These are phyloP conservation scores for Thymus quinquecostatus DNA, from an alignment of 257 asterid species.

Conservation along the genomic window DNA sequence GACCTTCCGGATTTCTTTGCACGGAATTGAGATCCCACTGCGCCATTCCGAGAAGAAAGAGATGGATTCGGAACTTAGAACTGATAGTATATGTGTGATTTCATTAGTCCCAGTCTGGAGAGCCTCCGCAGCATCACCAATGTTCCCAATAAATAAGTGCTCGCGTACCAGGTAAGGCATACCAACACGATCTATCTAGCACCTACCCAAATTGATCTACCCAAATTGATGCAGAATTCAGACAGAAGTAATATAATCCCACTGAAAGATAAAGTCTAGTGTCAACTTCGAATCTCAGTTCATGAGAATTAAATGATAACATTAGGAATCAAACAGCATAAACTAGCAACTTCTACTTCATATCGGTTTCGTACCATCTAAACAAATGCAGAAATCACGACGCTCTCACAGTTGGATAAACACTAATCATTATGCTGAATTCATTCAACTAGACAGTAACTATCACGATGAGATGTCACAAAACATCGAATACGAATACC, in stretches of 20 bases:
- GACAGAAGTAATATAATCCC: conserved; percentile 14
- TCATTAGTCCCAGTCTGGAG: conserved; percentile 81
- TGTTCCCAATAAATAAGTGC: conserved; percentile 79
- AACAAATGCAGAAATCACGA: neutral
- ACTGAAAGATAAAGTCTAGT: neutral
- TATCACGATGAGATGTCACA: neutral
- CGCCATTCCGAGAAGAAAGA: conserved; percentile 97
- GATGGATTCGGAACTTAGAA: conserved; percentile 85
- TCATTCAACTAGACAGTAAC: conserved; percentile 5
- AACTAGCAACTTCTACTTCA: neutral
- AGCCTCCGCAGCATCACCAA: conserved; percentile 85
- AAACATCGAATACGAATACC: neutral
- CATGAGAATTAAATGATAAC: conserved; percentile 10
- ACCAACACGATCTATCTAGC: conserved; percentile 39
- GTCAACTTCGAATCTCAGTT: neutral
- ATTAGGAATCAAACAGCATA: neutral
- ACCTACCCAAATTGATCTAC: conserved; percentile 39
- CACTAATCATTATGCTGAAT: conserved; percentile 5
- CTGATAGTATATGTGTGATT: conserved; percentile 75
- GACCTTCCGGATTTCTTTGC: conserved; percentile 80
- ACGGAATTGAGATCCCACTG: conserved; percentile 59
- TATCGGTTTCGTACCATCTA: neutral
- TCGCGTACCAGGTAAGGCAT: conserved; percentile 93
- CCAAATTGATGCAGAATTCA: conserved; percentile 15
- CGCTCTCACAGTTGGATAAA: conserved; percentile 1